Percentiles rank a stretch among this genome's conserved stretches.
Conservation (phyloP, 108 stramenopile species). For the Pseudonitzschia multiseries region DNA sequence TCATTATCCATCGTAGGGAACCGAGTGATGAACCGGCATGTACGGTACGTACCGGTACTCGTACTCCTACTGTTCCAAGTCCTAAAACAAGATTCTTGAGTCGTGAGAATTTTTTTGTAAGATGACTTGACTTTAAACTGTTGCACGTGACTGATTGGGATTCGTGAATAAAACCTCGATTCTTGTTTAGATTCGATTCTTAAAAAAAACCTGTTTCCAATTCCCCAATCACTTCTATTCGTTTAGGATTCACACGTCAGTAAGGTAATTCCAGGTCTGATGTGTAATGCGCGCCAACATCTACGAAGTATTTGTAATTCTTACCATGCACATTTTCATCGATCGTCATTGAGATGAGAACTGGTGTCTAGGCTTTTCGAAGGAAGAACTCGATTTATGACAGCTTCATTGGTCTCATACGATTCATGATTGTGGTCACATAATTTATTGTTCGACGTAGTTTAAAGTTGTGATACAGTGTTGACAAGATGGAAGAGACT, state of each 20-base stretch:
- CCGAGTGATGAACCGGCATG: no score
- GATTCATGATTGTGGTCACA: not conserved
- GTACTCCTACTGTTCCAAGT: no score
- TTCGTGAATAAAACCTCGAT: not conserved
- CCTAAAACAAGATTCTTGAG: no score
- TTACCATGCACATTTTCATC: not conserved
- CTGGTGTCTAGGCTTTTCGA: no score
- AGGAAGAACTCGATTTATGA: no score
- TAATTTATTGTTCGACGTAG: not conserved
- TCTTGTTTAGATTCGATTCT: not conserved
- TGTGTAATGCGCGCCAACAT: conserved; percentile 8
- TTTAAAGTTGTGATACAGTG: not conserved
- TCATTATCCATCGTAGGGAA: no score
- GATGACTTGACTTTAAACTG: no score
- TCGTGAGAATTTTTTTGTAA: no score
- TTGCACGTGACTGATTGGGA: not conserved
- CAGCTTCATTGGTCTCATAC: no score
- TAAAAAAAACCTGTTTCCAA: not conserved
- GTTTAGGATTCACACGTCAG: not conserved
- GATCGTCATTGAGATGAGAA: conserved; percentile 1
- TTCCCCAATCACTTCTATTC: not conserved
- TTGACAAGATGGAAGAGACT: conserved; percentile 33
- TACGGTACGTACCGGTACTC: no score
- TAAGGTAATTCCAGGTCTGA: not conserved
- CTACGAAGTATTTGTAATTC: not conserved